Evolutionary conservation across 2,329 filamentous ascomycete species (phyloP).

Genomic region (Neocatenulostroma microsporum): DNA sequence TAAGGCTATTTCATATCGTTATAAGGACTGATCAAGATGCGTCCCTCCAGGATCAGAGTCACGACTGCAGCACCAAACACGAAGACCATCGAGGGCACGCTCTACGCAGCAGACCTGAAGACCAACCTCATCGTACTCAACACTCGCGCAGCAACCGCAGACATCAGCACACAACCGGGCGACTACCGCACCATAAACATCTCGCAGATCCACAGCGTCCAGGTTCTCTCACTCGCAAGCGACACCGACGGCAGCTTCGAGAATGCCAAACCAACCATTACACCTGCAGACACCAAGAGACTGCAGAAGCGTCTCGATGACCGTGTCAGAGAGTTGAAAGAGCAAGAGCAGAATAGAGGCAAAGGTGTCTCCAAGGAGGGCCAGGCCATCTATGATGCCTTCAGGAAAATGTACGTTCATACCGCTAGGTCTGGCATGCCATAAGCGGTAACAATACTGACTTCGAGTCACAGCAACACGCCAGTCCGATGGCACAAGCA

Average conservation of each 20-base stretch:
- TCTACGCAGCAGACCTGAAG: conserved; percentile 55
- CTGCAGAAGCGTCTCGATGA: conserved; percentile 49
- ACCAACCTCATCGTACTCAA: conserved; percentile 56
- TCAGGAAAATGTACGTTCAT: conserved; percentile 46
- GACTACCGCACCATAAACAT: conserved; percentile 56
- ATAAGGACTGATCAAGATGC: neutral
- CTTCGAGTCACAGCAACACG: conserved; percentile 19
- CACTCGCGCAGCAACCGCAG: conserved; percentile 41
- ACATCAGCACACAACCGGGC: conserved; percentile 40
- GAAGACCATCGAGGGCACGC: conserved; percentile 51
- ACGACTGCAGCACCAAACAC: conserved; percentile 46
- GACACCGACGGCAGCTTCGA: conserved; percentile 37
- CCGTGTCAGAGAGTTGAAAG: conserved; percentile 49
- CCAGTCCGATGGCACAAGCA: conserved; percentile 53
- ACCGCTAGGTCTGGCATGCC: neutral
- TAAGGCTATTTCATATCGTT: too few relatives aligned
- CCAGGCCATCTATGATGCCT: conserved; percentile 56
- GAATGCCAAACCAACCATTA: conserved; percentile 37
- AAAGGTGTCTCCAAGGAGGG: conserved; percentile 55
- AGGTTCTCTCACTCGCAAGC: conserved; percentile 41
- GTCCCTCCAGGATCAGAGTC: conserved; percentile 54
- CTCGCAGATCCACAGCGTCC: conserved; percentile 51
- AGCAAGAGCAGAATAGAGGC: conserved; percentile 50
- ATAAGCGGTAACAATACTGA: neutral
- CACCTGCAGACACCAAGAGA: conserved; percentile 48